Evolutionary conservation across 345 rosid species (phyloP).

Genomic region (Bretschneidera sinensis): DNA sequence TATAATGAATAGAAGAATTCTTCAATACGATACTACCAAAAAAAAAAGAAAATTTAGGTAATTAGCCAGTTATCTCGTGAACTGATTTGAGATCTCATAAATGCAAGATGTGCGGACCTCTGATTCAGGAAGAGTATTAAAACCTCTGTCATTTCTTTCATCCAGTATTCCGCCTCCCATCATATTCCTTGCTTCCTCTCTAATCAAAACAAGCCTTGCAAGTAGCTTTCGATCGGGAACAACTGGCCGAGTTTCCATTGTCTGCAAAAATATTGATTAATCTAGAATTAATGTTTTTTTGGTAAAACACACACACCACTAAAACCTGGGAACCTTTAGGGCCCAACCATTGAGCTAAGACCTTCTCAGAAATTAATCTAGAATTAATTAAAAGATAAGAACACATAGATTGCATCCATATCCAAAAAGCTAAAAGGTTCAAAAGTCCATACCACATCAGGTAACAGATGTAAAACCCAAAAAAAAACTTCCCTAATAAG

Average conservation of each 20-base stretch:
- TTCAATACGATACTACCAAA: not conserved
- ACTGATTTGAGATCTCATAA: not conserved
- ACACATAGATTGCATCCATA: not conserved
- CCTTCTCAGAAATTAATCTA: too few relatives aligned
- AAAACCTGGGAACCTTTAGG: too few relatives aligned
- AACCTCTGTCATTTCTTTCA: conserved; percentile 95
- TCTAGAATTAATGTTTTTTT: too few relatives aligned
- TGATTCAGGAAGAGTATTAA: conserved; percentile 82
- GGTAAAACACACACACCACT: too few relatives aligned
- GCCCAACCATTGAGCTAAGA: too few relatives aligned
- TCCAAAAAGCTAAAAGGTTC: not conserved
- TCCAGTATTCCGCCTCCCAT: conserved; percentile 98
- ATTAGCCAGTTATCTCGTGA: not conserved
- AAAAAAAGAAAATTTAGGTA: not conserved
- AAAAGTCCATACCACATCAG: not conserved
- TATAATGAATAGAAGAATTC: not conserved
- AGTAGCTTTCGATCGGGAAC: conserved; percentile 84
- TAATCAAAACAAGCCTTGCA: conserved; percentile 80
- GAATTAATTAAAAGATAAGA: not conserved
- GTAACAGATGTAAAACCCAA: not conserved
- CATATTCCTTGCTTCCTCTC: conserved; percentile 94
- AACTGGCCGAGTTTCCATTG: conserved; percentile 85
- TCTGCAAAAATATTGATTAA: conserved; percentile 33
- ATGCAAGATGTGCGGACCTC: conserved; percentile 43
- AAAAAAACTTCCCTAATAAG: too few relatives aligned